phyloP scores from a whole-genome alignment of 2,329 filamentous ascomycete genomes.

The Pseudogymnoascus pannorum region DNA sequence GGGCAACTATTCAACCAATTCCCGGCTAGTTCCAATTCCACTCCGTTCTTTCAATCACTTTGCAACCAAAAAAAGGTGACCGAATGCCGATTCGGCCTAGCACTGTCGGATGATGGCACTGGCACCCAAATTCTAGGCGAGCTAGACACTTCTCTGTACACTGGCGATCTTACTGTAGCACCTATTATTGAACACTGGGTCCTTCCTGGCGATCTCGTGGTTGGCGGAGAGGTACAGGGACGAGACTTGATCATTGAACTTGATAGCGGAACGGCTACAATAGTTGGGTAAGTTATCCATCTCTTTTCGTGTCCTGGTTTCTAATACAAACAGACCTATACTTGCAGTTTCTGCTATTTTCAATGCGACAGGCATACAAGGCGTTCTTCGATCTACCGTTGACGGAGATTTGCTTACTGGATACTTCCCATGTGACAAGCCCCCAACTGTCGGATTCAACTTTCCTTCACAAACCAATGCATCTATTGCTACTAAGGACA shows the following conservation, averaged over 20 bases:
- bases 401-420: conserved; percentile 9
- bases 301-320: background rate
- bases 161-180: background rate
- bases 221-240: background rate
- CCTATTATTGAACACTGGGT: background rate
- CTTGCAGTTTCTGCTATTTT: background rate
- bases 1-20: background rate
- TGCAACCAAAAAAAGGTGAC: background rate
- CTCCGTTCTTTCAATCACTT: background rate
- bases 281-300: background rate
- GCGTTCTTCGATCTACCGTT: background rate
- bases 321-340: background rate
- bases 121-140: background rate
- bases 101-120: background rate
- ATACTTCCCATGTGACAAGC: conserved; percentile 13
- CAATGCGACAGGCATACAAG: background rate
- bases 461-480: conserved; percentile 12
- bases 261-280: background rate
- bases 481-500: background rate
- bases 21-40: background rate
- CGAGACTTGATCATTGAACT: background rate
- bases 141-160: background rate
- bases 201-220: background rate
- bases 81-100: background rate
- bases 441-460: conserved; percentile 12